Evolutionary conservation across 805 yeast genomes (phyloP), one percentile per base, ranked within the genome.

Genomic region (Kuraishia ogatae): DNA sequence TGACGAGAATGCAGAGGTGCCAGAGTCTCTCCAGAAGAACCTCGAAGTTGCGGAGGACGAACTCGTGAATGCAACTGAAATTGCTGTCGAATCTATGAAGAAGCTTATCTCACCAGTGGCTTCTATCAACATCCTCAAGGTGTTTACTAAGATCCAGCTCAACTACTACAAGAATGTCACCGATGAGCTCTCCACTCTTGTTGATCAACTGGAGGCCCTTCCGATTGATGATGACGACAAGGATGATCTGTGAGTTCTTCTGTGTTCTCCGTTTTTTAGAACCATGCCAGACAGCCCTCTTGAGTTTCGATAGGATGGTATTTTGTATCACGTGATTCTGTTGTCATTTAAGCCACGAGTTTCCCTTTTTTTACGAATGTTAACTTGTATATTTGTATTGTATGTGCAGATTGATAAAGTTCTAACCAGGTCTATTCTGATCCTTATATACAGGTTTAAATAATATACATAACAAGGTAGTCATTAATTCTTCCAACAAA

Each of bases 31-130:
- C 60, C 72, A 74, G 57, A 77, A 76, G 59, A 81, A 79, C 54
- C 71, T 81, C 60, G 84, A 82, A 57, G 66, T 72, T 19, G 75
- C 76, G 57, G 96, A 88, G 68, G 96, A 88, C 65, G 93, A 86
- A 58, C 79, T 88, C 60, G 94, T 88, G 39, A 80, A 84, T 60
- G 89, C 90, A 24, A 87, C 91, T 2, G 85, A 87, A 56, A 72
- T 78, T 26, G 94, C 96, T 0, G 94, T 87, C n/a, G 80, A 82
- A 61, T 82, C 83, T 54, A 87, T 88, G 94, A 83, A 85, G 67
- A 81, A 78, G 60, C 73, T 88, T 55, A 81, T 88, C 60, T 81
- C 79, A 58, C 89, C 92, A 23, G 75, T 82, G 11, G 87, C 85
- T 67, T 74, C 83, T 54, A 75, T 87, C 51, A 77, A 79, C 56